Percentiles rank a stretch among this genome's conserved stretches.
Conservation (phyloP, 352 stramenopile genomes). For the Elongisporangium anandrum region DNA sequence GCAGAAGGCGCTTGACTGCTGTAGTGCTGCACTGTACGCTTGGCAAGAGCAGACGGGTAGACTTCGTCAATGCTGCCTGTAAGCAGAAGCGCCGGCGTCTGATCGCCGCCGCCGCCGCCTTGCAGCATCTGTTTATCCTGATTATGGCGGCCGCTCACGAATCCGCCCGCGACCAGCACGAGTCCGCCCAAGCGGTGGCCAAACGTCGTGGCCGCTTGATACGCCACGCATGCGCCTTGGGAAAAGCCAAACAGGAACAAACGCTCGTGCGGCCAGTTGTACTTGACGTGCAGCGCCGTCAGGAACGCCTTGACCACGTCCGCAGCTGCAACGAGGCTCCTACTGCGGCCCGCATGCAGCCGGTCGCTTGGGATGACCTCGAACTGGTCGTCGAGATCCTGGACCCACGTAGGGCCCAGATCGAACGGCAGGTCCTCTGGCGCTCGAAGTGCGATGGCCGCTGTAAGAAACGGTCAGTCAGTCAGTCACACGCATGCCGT, state of each 20-base stretch:
- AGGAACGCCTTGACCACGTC: slow-evolving; percentile 48
- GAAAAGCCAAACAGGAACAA: slow-evolving; percentile 68
- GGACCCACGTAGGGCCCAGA: slow-evolving; percentile 48
- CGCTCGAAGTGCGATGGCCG: slow-evolving; percentile 43
- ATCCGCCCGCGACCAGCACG: slow-evolving; percentile 44
- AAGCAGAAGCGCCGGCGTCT: slow-evolving; percentile 45
- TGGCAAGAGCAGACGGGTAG: slow-evolving; percentile 30
- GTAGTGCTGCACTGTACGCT: slow-evolving; percentile 25
- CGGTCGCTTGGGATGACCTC: slow-evolving; percentile 36
- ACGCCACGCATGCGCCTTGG: slow-evolving; percentile 58
- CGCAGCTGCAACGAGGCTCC: slow-evolving; percentile 28
- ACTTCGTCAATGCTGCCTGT: slow-evolving; percentile 26
- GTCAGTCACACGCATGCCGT: not conserved
- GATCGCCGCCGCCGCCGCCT: slow-evolving; percentile 4
- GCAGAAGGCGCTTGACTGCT: slow-evolving; percentile 7
- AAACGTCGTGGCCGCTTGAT: slow-evolving; percentile 44
- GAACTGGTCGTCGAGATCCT: slow-evolving; percentile 47
- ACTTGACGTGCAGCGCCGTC: slow-evolving; percentile 34
- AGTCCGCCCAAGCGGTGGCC: slow-evolving; percentile 36
- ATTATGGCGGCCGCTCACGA: slow-evolving; percentile 27
- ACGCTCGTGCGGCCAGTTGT: slow-evolving; percentile 43
- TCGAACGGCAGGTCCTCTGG: slow-evolving; percentile 49
- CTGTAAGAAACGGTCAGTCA: slow-evolving; percentile 9
- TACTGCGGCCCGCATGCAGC: slow-evolving; percentile 32
- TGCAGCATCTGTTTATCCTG: slow-evolving; percentile 1